Conservation (phyloP, 2,329 filamentous ascomycete genomes). For the Ascochyta fabae region DNA sequence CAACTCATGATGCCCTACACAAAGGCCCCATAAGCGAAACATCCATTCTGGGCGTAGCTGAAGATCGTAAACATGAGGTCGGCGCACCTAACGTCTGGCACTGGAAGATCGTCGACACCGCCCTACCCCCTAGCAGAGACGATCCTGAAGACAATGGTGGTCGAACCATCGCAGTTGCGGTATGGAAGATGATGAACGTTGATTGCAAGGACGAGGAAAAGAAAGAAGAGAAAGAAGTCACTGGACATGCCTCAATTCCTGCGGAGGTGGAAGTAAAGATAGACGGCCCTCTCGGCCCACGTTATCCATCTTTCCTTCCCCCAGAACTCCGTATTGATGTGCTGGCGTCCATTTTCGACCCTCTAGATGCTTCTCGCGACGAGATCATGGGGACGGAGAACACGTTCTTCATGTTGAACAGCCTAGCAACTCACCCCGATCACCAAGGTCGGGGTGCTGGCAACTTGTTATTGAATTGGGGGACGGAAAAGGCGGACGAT, state of each 20-base stretch:
- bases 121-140: slow-evolving; percentile 28
- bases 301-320: slow-evolving; percentile 74
- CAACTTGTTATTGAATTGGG: slow-evolving; percentile 48
- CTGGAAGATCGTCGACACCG: slow-evolving; percentile 43
- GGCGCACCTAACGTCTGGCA: slow-evolving; percentile 34
- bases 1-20: slow-evolving; percentile 40
- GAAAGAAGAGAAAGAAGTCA: background rate
- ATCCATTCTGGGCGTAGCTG: slow-evolving; percentile 34
- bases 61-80: slow-evolving; percentile 32
- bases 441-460: slow-evolving; percentile 52
- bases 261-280: slow-evolving; percentile 3
- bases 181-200: slow-evolving; percentile 36
- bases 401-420: slow-evolving; percentile 40
- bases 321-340: slow-evolving; percentile 60
- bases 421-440: slow-evolving; percentile 46
- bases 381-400: slow-evolving; percentile 34
- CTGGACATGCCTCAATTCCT: slow-evolving; percentile 1
- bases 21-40: slow-evolving; percentile 29
- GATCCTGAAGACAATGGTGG: slow-evolving; percentile 34
- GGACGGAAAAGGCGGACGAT: slow-evolving; percentile 49
- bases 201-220: background rate
- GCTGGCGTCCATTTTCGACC: slow-evolving; percentile 32
- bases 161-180: slow-evolving; percentile 35
- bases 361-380: slow-evolving; percentile 29
- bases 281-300: background rate